Evolutionary conservation across 495 filamentous ascomycete species (phyloP).

Genomic region (Xylaria flabelliformis): DNA sequence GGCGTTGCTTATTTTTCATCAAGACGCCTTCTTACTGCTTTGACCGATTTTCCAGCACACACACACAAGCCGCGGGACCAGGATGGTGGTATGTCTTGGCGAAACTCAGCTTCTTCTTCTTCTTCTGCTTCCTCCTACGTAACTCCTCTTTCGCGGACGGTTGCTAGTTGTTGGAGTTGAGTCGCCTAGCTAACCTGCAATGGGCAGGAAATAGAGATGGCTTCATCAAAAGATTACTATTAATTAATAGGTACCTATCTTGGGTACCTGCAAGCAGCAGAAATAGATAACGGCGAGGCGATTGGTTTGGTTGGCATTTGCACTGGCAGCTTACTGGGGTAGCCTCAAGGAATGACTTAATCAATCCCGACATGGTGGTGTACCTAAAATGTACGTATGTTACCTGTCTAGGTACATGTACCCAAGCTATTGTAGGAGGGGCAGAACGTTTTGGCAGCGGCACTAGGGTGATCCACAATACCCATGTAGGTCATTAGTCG

Average conservation of each 20-base stretch:
- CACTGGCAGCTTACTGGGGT: background rate
- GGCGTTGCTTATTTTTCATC: constrained; percentile 29
- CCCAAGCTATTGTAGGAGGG: background rate
- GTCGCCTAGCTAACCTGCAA: background rate
- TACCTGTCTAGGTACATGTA: background rate
- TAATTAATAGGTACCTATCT: background rate
- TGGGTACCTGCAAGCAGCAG: background rate
- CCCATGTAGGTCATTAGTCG: background rate
- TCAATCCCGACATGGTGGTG: background rate
- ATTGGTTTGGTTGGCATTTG: background rate
- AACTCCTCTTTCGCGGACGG: background rate
- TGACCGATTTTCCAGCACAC: constrained; percentile 38
- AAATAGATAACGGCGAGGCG: background rate
- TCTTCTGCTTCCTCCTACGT: no score
- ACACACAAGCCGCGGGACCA: constrained; percentile 8
- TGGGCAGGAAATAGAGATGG: background rate
- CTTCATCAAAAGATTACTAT: background rate
- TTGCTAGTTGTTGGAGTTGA: background rate
- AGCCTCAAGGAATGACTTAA: constrained; percentile 10
- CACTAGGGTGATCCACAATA: background rate
- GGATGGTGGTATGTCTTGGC: constrained; percentile 24
- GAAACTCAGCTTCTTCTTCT: background rate
- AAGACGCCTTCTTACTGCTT: constrained; percentile 31
- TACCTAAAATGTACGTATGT: background rate
- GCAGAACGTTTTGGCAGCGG: background rate